Conservation (phyloP, 371 early-diverging fungal genomes). For the Mucor sp. region DNA sequence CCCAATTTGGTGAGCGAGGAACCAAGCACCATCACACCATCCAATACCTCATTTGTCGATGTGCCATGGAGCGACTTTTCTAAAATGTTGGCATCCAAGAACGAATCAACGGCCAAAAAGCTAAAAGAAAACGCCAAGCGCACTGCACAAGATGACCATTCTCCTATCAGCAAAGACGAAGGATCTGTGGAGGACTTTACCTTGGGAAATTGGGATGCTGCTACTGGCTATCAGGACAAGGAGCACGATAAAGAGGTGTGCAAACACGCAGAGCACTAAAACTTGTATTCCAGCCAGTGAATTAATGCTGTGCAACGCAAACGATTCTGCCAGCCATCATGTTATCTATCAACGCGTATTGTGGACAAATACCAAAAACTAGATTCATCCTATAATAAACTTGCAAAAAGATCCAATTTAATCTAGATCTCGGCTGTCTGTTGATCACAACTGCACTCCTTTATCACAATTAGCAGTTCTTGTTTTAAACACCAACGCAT, state of each 20-base stretch:
- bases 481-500: not conserved
- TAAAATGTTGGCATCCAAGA: slow-evolving; percentile 12
- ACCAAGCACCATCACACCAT: slow-evolving; percentile 26
- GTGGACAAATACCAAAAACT: too few relatives aligned
- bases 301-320: too few relatives aligned
- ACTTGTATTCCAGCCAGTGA: not conserved
- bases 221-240: slow-evolving; percentile 26
- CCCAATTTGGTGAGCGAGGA: slow-evolving; percentile 36
- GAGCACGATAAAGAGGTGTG: slow-evolving; percentile 3
- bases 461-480: not conserved
- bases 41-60: slow-evolving; percentile 28
- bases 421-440: not conserved
- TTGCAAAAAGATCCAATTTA: too few relatives aligned
- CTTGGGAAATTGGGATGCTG: slow-evolving; percentile 28
- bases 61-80: slow-evolving; percentile 32
- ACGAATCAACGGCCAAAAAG: slow-evolving; percentile 6
- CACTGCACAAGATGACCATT: not conserved
- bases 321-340: too few relatives aligned
- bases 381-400: too few relatives aligned
- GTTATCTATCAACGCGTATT: too few relatives aligned
- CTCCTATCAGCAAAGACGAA: slow-evolving; percentile 9
- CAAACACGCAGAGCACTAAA: not conserved
- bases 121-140: not conserved
- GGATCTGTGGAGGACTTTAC: slow-evolving; percentile 17
- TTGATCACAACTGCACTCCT: not conserved